Percentiles rank a stretch among this genome's conserved stretches.
phyloP scores from a whole-genome alignment of 805 yeast species.

The Saccharomycopsis oosterbeekiorum region DNA sequence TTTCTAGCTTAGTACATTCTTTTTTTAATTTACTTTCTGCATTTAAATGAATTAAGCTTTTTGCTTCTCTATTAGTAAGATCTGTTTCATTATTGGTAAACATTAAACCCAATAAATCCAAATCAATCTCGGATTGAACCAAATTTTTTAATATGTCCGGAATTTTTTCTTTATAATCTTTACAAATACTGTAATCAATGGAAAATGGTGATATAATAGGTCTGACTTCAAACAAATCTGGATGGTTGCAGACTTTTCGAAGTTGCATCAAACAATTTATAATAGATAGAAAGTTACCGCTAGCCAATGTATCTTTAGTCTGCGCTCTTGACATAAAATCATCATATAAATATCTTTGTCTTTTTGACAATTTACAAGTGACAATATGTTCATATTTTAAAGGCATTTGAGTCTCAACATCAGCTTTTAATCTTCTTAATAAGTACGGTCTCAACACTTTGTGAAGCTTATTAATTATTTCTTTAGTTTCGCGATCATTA shows the following conservation, averaged over 20 bases:
- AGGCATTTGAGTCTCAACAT: slow-evolving; percentile 98
- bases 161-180: slow-evolving; percentile 26
- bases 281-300: slow-evolving; percentile 90
- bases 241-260: slow-evolving; percentile 83
- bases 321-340: slow-evolving; percentile 97
- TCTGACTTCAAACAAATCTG: slow-evolving; percentile 90
- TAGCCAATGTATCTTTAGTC: slow-evolving; percentile 84
- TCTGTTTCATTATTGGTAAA: slow-evolving; percentile 38
- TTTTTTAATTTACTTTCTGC: slow-evolving; percentile 37
- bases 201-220: slow-evolving; percentile 90
- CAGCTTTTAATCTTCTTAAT: slow-evolving; percentile 83
- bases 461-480: slow-evolving; percentile 81
- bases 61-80: slow-evolving; percentile 37
- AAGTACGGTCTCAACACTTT: slow-evolving; percentile 90
- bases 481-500: slow-evolving; percentile 67
- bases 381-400: slow-evolving; percentile 93
- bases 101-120: slow-evolving; percentile 51
- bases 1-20: slow-evolving; percentile 35
- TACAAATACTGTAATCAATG: slow-evolving; percentile 51
- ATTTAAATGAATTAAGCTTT: slow-evolving; percentile 34
- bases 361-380: slow-evolving; percentile 81
- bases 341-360: slow-evolving; percentile 87
- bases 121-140: slow-evolving; percentile 34
- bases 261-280: slow-evolving; percentile 97
- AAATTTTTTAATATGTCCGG: slow-evolving; percentile 31